Conservation (phyloP, 305 asterid species). For the Vinca major region DNA sequence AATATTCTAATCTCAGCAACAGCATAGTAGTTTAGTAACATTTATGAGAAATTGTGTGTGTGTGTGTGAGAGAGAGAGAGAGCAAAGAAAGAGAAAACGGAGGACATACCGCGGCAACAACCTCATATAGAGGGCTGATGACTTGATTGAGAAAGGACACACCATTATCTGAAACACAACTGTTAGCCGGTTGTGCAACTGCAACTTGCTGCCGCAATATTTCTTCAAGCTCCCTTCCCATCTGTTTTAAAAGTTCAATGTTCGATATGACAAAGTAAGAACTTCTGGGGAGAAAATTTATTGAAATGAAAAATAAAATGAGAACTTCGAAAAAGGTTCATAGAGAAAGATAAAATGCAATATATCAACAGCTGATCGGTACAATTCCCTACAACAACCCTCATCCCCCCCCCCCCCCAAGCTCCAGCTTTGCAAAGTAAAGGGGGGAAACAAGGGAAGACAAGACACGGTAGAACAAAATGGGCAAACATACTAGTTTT, state of each 20-base stretch:
- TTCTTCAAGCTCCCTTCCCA: conserved; percentile 93
- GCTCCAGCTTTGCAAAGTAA: background rate
- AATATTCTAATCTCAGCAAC: background rate
- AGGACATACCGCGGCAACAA: conserved; percentile 73
- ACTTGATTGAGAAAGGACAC: conserved; percentile 90
- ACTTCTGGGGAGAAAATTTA: background rate
- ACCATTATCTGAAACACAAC: conserved; percentile 67
- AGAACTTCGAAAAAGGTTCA: background rate
- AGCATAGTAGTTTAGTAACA: background rate
- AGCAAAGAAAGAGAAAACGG: background rate
- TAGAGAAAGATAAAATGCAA: too few species aligned
- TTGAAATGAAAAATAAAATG: background rate
- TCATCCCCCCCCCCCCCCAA: background rate
- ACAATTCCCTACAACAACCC: background rate
- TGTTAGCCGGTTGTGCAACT: conserved; percentile 69
- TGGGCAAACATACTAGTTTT: background rate
- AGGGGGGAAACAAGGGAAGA: background rate
- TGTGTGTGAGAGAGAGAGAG: background rate
- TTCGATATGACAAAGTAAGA: background rate
- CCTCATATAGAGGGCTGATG: conserved; percentile 69
- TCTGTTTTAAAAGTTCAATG: conserved; percentile 43
- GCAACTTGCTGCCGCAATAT: conserved; percentile 54
- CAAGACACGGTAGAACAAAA: background rate
- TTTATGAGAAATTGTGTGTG: background rate
- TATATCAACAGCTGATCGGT: background rate